Evolutionary conservation across 179 eudicot genomes (phyloP).

Genomic region (Sideroxylon spinosum): DNA sequence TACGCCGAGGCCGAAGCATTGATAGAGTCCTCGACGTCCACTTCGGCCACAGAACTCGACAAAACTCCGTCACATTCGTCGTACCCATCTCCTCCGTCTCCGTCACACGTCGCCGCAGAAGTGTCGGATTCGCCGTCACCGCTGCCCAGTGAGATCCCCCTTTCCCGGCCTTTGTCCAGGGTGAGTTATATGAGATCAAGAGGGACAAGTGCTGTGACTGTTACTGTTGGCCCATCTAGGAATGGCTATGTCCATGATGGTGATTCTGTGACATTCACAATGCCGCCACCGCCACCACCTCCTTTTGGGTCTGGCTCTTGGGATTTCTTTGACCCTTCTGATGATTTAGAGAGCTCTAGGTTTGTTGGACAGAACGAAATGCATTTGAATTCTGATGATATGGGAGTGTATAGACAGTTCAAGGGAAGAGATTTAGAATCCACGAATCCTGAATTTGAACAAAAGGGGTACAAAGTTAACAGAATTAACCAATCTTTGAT

Average conservation of each 20-base stretch:
- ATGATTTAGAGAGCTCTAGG: constrained; percentile 50
- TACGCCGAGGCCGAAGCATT: constrained; percentile 73
- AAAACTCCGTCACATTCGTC: constrained; percentile 69
- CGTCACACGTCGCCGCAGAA: constrained; percentile 34
- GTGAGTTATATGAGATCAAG: constrained; percentile 69
- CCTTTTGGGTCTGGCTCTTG: constrained; percentile 49
- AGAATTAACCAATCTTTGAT: background rate
- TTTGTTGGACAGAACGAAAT: constrained; percentile 36
- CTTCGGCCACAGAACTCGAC: constrained; percentile 40
- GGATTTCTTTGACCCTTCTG: constrained; percentile 71
- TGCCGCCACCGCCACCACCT: constrained; percentile 70
- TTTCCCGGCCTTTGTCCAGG: constrained; percentile 37
- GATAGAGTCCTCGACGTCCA: constrained; percentile 43
- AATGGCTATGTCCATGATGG: constrained; percentile 36
- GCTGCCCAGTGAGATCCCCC: constrained; percentile 36
- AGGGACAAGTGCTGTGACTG: constrained; percentile 45
- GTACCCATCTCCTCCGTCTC: constrained; percentile 68
- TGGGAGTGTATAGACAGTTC: constrained; percentile 13
- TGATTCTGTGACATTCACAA: constrained; percentile 35
- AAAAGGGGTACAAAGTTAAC: constrained; percentile 5
- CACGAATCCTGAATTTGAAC: constrained; percentile 21
- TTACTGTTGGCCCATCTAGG: constrained; percentile 36
- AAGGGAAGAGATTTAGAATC: constrained; percentile 12
- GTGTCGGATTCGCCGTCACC: constrained; percentile 48
- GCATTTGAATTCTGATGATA: constrained; percentile 27